A percentile compares a stretch with the other conserved stretches of the same genome.
Conservation (phyloP, 2,329 filamentous ascomycete genomes). For the Aspergillus alliaceus region DNA sequence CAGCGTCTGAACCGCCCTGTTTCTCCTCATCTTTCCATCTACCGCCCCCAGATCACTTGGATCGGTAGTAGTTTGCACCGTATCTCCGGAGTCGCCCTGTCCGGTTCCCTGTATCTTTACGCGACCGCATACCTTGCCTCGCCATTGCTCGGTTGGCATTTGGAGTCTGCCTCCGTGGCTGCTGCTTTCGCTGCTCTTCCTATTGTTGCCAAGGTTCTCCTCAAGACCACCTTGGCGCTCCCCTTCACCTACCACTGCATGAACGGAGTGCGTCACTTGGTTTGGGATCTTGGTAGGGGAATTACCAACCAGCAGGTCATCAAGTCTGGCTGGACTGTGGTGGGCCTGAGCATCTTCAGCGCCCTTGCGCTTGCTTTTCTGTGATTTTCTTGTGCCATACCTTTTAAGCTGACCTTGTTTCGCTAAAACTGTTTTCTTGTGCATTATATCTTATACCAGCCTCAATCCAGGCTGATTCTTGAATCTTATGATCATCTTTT, state of each 20-base stretch:
- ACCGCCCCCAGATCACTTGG: constrained; percentile 84
- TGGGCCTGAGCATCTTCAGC: constrained; percentile 56
- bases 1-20: constrained; percentile 82
- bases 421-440: constrained; percentile 28
- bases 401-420: constrained; percentile 29
- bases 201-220: constrained; percentile 55
- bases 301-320: constrained; percentile 66
- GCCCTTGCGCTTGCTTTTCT: constrained; percentile 50
- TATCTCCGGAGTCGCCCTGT: constrained; percentile 74
- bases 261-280: constrained; percentile 71
- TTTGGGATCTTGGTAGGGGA: constrained; percentile 65
- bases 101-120: constrained; percentile 76
- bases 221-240: constrained; percentile 61
- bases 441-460: constrained; percentile 25
- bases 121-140: constrained; percentile 77
- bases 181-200: constrained; percentile 65
- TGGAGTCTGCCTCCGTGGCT: constrained; percentile 64
- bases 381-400: constrained; percentile 35
- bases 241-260: constrained; percentile 69
- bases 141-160: constrained; percentile 70
- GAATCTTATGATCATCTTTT: constrained; percentile 11
- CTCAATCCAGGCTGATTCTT: constrained; percentile 25
- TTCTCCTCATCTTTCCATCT: constrained; percentile 81
- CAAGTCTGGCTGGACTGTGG: constrained; percentile 63
- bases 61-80: constrained; percentile 74